Base-by-base conservation (phyloP, 2,329 filamentous ascomycete genomes). In the Cordyceps tenuipes region DNA sequence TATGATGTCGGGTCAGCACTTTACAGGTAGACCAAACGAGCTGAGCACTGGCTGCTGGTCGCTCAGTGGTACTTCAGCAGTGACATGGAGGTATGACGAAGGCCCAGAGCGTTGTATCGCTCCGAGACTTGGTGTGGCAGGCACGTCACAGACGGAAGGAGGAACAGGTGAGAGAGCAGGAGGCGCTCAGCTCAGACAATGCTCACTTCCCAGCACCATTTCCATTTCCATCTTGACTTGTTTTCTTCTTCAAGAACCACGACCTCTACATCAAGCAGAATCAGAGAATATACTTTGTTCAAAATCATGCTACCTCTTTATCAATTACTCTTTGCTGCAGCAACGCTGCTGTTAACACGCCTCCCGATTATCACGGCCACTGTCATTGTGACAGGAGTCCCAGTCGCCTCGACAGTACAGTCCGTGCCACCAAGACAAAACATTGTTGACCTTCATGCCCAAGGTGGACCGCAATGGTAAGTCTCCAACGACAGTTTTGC, bases 381-480 rank as follows among this genome's bases (percentile, higher is more conserved):
- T 7, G 31, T 56, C 53, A 66, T 51, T 19, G 64, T 80, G 8
- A 72, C 72, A 23, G 78, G 79, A 53, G 70, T 71, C 48, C 64
- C 66, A 19, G 69, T 78, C 59, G 68, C 74, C 62, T 49, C 61
- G 15, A 54, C 55, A 21, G 76, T 75, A 15, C 74, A 74, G 3
- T 70, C 74, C 53, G 71, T 75, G 29, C 81, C 81, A 7, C 60
- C 70, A 47, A 75, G 81, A 57, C 69, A 70, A 61, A 77, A 79
- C 62, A 78, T 84, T 63, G 78, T 80, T 63, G 71, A 74, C 5
- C 66, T 83, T 9, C 72, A 76, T 51, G 62, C 68, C 19, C 65
- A 70, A 48, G 72, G 71, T 39, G 77, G 77, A 2, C 71, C 76
- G 8, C 69, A 76, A 64, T 80, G 79, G 78, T 80, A 68, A 65